Evolutionary conservation across 202 grass and related monocot species (phyloP), one percentile per base, ranked within the genome.

Genomic region (Musa balbisiana): DNA sequence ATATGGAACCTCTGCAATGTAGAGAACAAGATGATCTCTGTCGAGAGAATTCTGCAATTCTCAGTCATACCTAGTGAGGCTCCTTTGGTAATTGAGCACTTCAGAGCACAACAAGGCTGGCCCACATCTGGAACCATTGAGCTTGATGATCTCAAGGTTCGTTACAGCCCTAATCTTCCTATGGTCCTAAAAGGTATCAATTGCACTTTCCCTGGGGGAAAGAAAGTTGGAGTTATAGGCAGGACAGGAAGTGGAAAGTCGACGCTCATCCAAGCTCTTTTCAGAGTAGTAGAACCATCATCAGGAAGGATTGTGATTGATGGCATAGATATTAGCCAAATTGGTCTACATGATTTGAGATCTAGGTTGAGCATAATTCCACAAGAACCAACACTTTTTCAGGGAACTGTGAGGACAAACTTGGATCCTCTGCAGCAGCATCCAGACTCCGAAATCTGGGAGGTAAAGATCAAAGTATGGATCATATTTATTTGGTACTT

Each of bases 1-100:
- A 85, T 97, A 85, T 97, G 93, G 93, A 91, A 92, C 71, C 77
- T 97, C 24, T 97, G 93, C 51, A 72, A 92, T 72, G 90, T 97
- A 69, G 93, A 97, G 80, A 97, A 97, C 67, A 97, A 92, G 66
- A 97, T 97, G 82, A 97, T 97, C 53, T 93, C 84, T 15, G 90
- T 97, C 56, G 93, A 97, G 81, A 92, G 93, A 80, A 93, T 93
- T 78, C 75, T 97, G 22, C 93, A 97, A 64, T 90, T 89, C 73
- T 89, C 88, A 27, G 84, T 71, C 63, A 87, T 88, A 71, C 82
- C 82, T 49, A 93, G 88, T 52, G 93, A 97, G 70, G 74, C 84
- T 11, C 90, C 90, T 13, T 55, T 84, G 51, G 82, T 89, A 49
- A 77, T 91, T 19, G 78, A 89, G 72, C 71, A 93, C 2, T 82